Base-by-base conservation (phyloP, 208 protist species). In the Acanthamoeba divionensis region DNA sequence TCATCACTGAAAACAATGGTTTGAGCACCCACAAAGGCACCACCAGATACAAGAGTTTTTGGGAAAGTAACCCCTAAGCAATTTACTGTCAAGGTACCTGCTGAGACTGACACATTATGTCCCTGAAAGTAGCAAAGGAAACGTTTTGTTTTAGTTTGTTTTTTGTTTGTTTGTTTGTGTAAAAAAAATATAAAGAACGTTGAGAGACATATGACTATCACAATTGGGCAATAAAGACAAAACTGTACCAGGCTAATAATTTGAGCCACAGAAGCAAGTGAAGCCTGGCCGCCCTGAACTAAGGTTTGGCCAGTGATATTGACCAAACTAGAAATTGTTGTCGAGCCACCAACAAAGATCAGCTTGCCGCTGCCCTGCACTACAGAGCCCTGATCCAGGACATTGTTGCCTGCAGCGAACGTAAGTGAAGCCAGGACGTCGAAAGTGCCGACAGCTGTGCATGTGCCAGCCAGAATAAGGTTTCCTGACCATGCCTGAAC, bases 271-370 rank as follows among this genome's bases (percentile, higher is more conserved):
- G 44, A 62, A 29, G 21, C 63, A 8, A 83, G 73, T 15, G 36
- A 63, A n/a, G 63, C 73, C 73, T 83, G 73, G 48, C 73, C 73
- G 48, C 73, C 73, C 8, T 26, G 29, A 18, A 83, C 73, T 1
- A 12, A 65, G 45, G 73, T 83, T 36, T 2, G 26, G 10, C 73
- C 73, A 33, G 2, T 36, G 18, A 83, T 33, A 36, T 83, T 83
- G 73, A 83, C 48, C 73, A 15, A 33, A 26, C 31, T 3, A 15
- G 31, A 10, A 54, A 83, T 36, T 21, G 44, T 41, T 21, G 50
- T 41, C 52, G 21, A 65, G 50, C 73, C 73, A 33, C 47, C 73
- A 0, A 54, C 33, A 54, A 83, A 83, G 9, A n/a, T 57, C 24
- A 83, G 8, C 5, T 26, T 13, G 48, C 73, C 73, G 48, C 2